Evolutionary conservation across 1,284 basidiomycete genomes (phyloP), one percentile per base, ranked within the genome.

Genomic region (Trametes sp.): DNA sequence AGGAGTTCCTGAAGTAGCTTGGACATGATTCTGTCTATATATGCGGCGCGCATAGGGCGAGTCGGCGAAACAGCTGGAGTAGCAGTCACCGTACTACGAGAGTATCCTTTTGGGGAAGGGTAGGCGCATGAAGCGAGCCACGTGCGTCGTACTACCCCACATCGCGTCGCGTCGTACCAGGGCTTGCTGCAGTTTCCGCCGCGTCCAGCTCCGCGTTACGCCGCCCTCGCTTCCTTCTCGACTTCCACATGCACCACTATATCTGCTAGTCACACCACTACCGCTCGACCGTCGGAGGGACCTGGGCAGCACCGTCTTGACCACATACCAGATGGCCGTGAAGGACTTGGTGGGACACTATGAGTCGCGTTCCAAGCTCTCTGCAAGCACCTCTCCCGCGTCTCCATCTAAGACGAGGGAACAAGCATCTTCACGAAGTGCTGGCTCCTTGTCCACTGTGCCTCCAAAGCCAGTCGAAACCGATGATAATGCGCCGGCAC

Each of bases 321-420:
- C 42, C 28, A 44, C 6, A 21, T 28, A 10, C 36, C 42, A 31
- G 2, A 76, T 76, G 74, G 61, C 74, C 14, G 75, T 77, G 57
- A 72, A 73, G 58, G 73, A 73, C 46, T 51, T 77, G 44, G 73
- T 75, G 33, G 69, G 67, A n/a, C 59, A 67, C n/a, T 76, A 66
- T 59, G 75, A 76, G 45, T 63, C 69, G 50, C 68, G 59, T 14
- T 41, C 64, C 6, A 49, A 35, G 24, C 31, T 45, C 23, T n/a
- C 48, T 19, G 46, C 56, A 23, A 46, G 23, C 31, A 16, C 52
- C 31, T 46, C 57, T 33, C 21, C 61, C 21, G 50, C 67, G 23
- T 54, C 63, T 53, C 42, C 61, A 4, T 49, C 56, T 38, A 23
- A 57, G 5, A 1, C 50, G 16, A 60, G 36, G 48, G 57, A 59